Base-by-base conservation (phyloP, 306 rosid genomes). In the Castanopsis chinensis region DNA sequence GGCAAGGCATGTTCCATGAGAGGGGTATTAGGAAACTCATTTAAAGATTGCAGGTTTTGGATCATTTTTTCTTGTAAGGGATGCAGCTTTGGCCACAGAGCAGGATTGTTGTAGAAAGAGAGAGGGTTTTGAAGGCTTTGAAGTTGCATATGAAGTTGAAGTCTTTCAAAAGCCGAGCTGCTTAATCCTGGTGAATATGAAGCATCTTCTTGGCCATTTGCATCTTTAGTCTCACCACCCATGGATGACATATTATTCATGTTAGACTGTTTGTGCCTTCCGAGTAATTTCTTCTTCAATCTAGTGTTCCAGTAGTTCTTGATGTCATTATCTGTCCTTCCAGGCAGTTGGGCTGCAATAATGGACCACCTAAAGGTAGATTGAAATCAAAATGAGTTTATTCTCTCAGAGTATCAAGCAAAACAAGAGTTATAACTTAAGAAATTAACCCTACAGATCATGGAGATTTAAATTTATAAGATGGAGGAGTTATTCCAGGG, bases 231-330 rank as follows among this genome's bases (percentile, higher is more conserved):
- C 30, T 80, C 88, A 54, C 45, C 45, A 8, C 37, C 57, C 1
- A 69, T 57, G 14, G 82, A 54, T 3, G 76, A 76, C 6, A 52
- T 28, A 6, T 76, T 83, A 69, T 73, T 80, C 65, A 35, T 68
- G 43, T 75, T 68, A 0, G 92, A 81, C 60, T 91, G 98, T 81
- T 91, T 93, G 64, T 92, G 91, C 86, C 89, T 91, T 23, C 99
- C 99, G 0, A 96, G 94, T 49, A 96, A 52, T 75, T 96, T 93
- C 86, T 96, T 96, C 88, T 96, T 96, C 90, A 96, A 78, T 23
- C 92, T 87, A 13, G 99, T 96, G 83, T 96, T 96, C 99, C 99
- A 96, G 76, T 96, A 96, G 81, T 96, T 96, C 87, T 96, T 96
- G 63, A 96, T 96, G 77, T 96, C 99, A 32, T 96, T 96, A 55